phyloP scores from a whole-genome alignment of 768 basidiomycete genomes.

The Kwoniella shandongensis region DNA sequence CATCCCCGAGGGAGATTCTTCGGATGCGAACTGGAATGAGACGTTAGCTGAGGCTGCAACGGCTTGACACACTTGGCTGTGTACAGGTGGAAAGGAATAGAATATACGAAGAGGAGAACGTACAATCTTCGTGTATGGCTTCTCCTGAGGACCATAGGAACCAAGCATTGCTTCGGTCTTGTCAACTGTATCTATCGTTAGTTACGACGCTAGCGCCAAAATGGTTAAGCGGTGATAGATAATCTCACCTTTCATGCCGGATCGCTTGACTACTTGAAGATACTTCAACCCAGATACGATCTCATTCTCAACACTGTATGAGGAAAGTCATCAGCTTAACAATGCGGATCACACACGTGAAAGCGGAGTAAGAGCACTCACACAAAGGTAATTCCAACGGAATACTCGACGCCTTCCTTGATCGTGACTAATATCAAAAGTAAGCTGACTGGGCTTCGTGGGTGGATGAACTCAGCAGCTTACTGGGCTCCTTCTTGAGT shows the following conservation, averaged over 20 bases:
- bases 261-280: slow-evolving; percentile 81
- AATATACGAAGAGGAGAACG: no score
- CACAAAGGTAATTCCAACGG: slow-evolving; percentile 58
- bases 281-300: slow-evolving; percentile 67
- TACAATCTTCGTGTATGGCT: slow-evolving; percentile 64
- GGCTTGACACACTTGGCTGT: no score
- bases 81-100: no score
- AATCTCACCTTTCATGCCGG: slow-evolving; percentile 67
- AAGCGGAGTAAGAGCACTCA: no score
- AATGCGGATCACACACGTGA: no score
- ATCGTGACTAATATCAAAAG: slow-evolving; percentile 32
- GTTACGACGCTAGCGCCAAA: slow-evolving; percentile 1
- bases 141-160: slow-evolving; percentile 77
- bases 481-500: slow-evolving; percentile 70
- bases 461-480: slow-evolving; percentile 58
- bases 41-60: no score
- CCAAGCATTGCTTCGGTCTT: slow-evolving; percentile 76
- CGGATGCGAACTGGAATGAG: slow-evolving; percentile 47
- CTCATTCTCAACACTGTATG: slow-evolving; percentile 75
- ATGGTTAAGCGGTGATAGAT: slow-evolving; percentile 5
- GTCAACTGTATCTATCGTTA: slow-evolving; percentile 63
- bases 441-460: slow-evolving; percentile 16
- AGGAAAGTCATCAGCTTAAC: slow-evolving; percentile 14
- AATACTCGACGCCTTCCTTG: slow-evolving; percentile 72
- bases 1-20: slow-evolving; percentile 67